Evolutionary conservation across 73 alveolate species (phyloP).

Genomic region (Uronychia binucleata): DNA sequence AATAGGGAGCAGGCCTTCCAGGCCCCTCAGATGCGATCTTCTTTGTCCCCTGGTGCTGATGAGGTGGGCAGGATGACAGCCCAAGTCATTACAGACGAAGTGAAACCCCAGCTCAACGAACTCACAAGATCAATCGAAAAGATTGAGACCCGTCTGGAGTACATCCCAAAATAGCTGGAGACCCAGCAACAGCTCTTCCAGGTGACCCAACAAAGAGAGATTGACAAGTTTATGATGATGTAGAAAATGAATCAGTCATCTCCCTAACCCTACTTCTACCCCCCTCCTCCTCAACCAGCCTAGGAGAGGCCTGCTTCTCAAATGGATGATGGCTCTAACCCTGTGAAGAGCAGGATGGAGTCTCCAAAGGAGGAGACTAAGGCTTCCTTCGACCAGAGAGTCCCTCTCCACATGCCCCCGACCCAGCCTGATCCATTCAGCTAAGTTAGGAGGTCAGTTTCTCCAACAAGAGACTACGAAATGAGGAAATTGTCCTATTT

Average conservation of each 20-base stretch:
- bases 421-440: background rate
- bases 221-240: background rate
- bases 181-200: background rate
- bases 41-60: background rate
- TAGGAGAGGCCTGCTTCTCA: too few relatives aligned
- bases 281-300: background rate
- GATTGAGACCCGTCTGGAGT: background rate
- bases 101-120: background rate
- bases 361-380: constrained; percentile 10
- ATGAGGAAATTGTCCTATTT: constrained; percentile 30
- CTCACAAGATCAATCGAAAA: background rate
- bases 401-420: background rate
- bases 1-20: too few relatives aligned
- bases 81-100: background rate
- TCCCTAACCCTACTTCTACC: too few relatives aligned
- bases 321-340: background rate
- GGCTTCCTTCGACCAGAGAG: background rate
- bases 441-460: constrained; percentile 17
- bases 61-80: background rate
- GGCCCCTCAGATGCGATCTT: background rate
- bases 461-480: constrained; percentile 34
- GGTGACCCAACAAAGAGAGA: background rate
- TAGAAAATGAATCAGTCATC: background rate
- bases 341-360: background rate
- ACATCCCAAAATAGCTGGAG: background rate